A percentile compares a stretch with the other conserved stretches of the same genome.
Conservation (phyloP, 2,329 filamentous ascomycete genomes). For the Trichoderma afroharzianum region DNA sequence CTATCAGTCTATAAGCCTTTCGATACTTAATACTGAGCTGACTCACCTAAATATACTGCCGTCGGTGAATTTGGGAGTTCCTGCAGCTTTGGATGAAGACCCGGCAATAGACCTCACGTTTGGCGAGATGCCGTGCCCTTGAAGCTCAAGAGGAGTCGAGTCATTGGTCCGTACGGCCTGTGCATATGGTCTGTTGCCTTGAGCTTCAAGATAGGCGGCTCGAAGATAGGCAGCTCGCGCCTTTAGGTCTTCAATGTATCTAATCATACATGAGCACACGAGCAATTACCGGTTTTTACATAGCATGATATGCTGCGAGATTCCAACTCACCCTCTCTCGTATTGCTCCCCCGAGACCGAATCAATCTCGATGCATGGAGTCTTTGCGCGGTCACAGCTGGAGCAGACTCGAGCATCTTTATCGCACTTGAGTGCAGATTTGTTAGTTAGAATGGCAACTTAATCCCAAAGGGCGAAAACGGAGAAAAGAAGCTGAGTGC, state of each 20-base stretch:
- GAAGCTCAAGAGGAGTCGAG: background rate
- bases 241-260: constrained; percentile 17
- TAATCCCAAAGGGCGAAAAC: background rate
- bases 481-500: background rate
- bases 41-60: constrained; percentile 14
- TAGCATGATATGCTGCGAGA: background rate
- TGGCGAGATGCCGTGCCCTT: background rate
- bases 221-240: background rate
- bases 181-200: background rate
- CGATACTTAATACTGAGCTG: background rate
- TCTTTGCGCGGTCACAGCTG: constrained; percentile 6
- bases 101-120: background rate
- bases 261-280: background rate
- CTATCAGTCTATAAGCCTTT: background rate
- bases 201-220: background rate
- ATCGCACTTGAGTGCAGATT: background rate
- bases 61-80: constrained; percentile 3
- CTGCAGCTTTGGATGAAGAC: background rate
- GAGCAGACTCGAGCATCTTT: constrained; percentile 11
- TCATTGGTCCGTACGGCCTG: background rate
- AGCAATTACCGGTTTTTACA: background rate
- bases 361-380: constrained; percentile 9
- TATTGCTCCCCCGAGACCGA: constrained; percentile 12
- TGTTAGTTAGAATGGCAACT: background rate
- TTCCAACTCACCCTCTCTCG: constrained; percentile 11